Base-by-base conservation (phyloP, 495 filamentous ascomycete genomes). In the Penicillium canariense region DNA sequence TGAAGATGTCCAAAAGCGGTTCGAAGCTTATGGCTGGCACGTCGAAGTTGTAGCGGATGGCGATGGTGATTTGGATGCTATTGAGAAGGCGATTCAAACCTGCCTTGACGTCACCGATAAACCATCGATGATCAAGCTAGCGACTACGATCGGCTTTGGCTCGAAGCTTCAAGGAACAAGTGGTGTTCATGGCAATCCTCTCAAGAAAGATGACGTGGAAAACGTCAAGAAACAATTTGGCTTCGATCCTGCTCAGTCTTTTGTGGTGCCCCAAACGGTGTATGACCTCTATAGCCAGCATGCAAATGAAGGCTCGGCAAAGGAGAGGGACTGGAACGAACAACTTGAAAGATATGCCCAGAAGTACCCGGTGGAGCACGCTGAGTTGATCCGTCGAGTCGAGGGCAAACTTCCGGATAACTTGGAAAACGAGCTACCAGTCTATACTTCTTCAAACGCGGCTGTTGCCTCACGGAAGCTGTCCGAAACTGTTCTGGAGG, bases 1-100 rank as follows among this genome's bases (percentile, higher is more conserved):
- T 2, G 82, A 86, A 54, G 79, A 84, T 57, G 70, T 84, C 27
- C 84, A 83, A 51, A 70, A 67, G 22, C 84, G 84, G 62, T 84
- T 85, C 81, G 55, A 62, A 7, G 81, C 83, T 0, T 75, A 67
- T 48, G 82, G 81, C 1, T 86, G 81, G 79, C 68, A 81, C 36
- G 80, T 84, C 3, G 67, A 83, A 42, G 78, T 84, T 48, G 68
- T 84, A 2, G 60, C 71, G 39, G 80, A 84, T 58, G 80, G 82
- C 2, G 75, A 66, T 52, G 75, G 76, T 52, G 78, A 84, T 55
- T 67, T 85, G 17, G 69, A 73, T 28, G 76, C 60, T 0, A 75
- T 86, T 25, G 77, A 82, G 14, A 27, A 63, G 22, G 81, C 81
- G 0, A 61, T 85, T 15, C 61, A 71, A 9, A 54, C 66, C 15